Conservation (phyloP, 2,329 filamentous ascomycete genomes). For the Colletotrichum aenigma region DNA sequence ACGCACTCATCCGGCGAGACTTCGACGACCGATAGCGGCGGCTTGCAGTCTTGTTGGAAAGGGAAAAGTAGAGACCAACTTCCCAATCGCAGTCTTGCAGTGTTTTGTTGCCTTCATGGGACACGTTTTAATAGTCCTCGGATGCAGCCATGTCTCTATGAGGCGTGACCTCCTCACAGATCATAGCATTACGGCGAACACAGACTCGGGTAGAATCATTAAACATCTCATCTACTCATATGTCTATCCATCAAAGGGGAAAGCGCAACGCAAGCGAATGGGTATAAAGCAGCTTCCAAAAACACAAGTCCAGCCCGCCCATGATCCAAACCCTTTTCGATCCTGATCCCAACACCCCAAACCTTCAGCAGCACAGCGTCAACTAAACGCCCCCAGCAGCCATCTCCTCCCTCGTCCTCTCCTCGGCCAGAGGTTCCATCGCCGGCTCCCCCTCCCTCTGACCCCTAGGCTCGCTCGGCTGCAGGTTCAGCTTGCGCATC, state of each 20-base stretch:
- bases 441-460: slow-evolving; percentile 23
- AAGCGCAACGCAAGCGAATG: background rate
- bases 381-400: background rate
- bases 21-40: background rate
- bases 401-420: slow-evolving; percentile 2
- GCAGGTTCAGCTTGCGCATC: slow-evolving; percentile 44
- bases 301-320: background rate
- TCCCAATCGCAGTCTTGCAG: background rate
- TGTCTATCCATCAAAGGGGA: background rate
- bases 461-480: slow-evolving; percentile 29
- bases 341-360: background rate
- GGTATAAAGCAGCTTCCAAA: background rate
- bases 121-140: too few species aligned
- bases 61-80: background rate
- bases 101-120: background rate
- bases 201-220: background rate
- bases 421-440: slow-evolving; percentile 9
- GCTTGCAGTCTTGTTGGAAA: background rate
- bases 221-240: background rate
- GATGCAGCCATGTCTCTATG: background rate
- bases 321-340: background rate
- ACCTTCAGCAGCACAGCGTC: background rate
- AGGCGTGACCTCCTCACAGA: background rate
- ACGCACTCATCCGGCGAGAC: background rate
- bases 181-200: background rate